Evolutionary conservation across 768 basidiomycete species (phyloP).

Genomic region (Auricularia cornea): DNA sequence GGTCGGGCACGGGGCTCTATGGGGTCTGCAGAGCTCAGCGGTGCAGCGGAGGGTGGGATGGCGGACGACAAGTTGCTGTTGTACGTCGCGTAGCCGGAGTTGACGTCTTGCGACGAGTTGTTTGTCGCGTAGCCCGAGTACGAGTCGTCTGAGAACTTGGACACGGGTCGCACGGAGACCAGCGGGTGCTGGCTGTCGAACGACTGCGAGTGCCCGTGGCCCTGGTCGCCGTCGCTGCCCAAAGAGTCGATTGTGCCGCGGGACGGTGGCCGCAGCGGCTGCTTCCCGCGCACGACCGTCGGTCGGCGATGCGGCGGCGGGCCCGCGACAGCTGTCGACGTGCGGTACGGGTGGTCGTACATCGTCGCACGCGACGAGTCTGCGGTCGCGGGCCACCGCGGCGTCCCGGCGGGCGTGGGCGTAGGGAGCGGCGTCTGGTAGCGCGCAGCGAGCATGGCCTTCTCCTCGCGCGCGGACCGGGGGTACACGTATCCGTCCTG

Average conservation of each 20-base stretch:
- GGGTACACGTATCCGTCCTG: neutral
- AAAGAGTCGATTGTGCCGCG: neutral
- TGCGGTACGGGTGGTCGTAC: neutral
- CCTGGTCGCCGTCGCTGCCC: neutral
- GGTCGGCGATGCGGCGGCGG: neutral
- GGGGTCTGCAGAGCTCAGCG: neutral
- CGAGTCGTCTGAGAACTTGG: neutral
- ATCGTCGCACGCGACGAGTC: neutral
- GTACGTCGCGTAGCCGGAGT: neutral
- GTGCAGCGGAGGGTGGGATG: neutral
- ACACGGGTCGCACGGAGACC: neutral
- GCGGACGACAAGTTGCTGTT: neutral
- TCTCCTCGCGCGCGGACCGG: neutral
- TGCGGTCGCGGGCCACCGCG: neutral
- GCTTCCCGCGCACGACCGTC: neutral
- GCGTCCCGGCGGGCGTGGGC: neutral
- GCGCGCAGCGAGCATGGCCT: neutral
- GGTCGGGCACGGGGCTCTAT: neutral
- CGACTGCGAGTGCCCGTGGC: neutral
- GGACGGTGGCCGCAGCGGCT: neutral
- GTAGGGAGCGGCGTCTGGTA: neutral
- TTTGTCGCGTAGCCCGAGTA: neutral
- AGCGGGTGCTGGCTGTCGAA: neutral
- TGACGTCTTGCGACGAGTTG: neutral
- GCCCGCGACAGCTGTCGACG: neutral